Evolutionary conservation across 768 basidiomycete species (phyloP).

Genomic region (Hypholoma fasciculare): DNA sequence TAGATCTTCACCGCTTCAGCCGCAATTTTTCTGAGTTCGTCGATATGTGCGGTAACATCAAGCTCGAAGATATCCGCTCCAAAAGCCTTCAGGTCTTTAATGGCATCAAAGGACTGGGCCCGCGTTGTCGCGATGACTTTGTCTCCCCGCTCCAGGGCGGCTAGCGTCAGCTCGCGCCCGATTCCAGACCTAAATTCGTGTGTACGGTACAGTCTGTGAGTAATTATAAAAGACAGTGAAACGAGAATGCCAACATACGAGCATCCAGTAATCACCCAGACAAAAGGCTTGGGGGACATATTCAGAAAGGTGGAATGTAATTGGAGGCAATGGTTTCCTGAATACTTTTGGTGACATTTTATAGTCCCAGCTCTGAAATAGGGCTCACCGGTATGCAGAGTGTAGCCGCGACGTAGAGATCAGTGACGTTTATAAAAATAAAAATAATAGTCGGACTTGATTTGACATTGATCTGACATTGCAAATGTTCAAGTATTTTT

Average conservation of each 20-base stretch:
- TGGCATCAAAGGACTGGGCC: conserved; percentile 30
- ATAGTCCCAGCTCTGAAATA: no score
- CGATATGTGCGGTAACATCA: conserved; percentile 8
- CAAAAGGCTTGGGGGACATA: background rate
- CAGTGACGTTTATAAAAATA: no score
- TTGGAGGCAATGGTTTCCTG: no score
- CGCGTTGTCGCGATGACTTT: conserved; percentile 49
- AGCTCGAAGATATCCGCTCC: conserved; percentile 15
- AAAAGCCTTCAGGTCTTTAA: conserved; percentile 25
- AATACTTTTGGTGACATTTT: no score
- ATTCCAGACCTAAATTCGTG: conserved; percentile 29
- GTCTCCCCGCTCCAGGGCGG: conserved; percentile 44
- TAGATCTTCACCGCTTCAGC: conserved; percentile 28
- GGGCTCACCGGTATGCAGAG: no score
- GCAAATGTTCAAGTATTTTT: no score
- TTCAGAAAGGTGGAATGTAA: no score
- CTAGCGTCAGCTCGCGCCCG: conserved; percentile 37
- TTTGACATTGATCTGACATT: no score
- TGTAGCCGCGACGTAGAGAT: no score
- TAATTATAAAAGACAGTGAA: background rate
- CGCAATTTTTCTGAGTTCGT: conserved; percentile 30
- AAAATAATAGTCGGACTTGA: no score
- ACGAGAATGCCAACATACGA: conserved; percentile 1
- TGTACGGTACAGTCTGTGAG: background rate
- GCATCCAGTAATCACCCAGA: conserved; percentile 13